Evolutionary conservation across 2,329 filamentous ascomycete species (phyloP), one percentile per base, ranked within the genome.

Genomic region (Tolypocladium paradoxum): DNA sequence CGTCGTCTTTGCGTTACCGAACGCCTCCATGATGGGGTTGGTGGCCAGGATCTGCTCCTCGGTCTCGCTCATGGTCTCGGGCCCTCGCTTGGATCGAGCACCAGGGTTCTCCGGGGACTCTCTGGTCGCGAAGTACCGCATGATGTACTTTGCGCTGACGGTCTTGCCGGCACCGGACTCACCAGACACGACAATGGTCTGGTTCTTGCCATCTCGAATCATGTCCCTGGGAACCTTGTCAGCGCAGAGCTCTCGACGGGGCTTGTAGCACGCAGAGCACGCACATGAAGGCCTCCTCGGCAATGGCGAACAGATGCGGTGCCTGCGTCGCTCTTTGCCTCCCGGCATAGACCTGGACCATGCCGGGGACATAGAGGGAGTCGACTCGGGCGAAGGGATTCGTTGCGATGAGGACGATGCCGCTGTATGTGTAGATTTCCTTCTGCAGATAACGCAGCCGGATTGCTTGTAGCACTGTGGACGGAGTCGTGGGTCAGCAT

Each of bases 11-110:
- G 93, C 93, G 75, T 99, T 99, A 69, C 93, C 93, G 67, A 99
- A 99, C 35, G 93, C 92, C 81, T 99, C 93, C 93, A 99, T 99
- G 68, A 99, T 96, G 38, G 93, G 93, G 69, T 99, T 99, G 52
- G 93, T 99, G 33, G 93, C 93, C 61, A 99, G 76, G 66, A 99
- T 99, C 70, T 95, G 91, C 75, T 99, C 92, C 73, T 99, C 93
- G 1, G 93, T 99, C 76, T 96, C 89, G 69, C 91, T 97, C 85
- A 97, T 97, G 58, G 85, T 68, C 54, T 88, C 87, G 62, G 83
- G 76, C 56, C 89, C 88, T 65, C 80, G 80, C 71, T 89, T 93
- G 52, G 78, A 78, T 63, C 88, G 84, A 58, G 83, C 85, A 49
- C 87, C 85, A 18, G 90, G 86, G 68, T 91, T 88, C 64, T 95